Conservation (phyloP, 805 yeast genomes). For the Candida coquimbonensis region DNA sequence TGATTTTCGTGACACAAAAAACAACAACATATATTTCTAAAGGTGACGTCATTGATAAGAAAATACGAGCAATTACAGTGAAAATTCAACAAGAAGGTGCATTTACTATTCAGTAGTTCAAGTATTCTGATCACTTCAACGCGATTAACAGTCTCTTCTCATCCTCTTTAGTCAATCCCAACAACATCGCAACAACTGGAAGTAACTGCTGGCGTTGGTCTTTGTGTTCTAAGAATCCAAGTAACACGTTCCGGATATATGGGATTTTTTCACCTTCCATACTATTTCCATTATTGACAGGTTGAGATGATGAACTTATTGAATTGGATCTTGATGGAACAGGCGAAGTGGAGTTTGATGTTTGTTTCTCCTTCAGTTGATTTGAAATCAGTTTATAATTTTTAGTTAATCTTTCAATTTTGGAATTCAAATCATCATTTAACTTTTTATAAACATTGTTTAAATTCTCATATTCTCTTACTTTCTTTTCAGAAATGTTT, state of each 20-base stretch:
- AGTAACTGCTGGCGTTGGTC: slow-evolving; percentile 84
- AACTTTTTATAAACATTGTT: slow-evolving; percentile 48
- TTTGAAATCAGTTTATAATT: slow-evolving; percentile 58
- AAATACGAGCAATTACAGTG: not conserved
- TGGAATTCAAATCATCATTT: slow-evolving; percentile 62
- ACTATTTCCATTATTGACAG: not conserved
- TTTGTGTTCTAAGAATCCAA: slow-evolving; percentile 85
- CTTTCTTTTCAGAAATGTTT: slow-evolving; percentile 40
- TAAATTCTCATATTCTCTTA: slow-evolving; percentile 48
- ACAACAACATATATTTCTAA: too few species aligned
- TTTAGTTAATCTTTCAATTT: slow-evolving; percentile 61
- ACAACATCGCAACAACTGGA: slow-evolving; percentile 76
- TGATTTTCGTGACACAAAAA: not conserved
- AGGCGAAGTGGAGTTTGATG: slow-evolving; percentile 21
- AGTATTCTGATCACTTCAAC: slow-evolving; percentile 3
- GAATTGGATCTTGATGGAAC: slow-evolving; percentile 32
- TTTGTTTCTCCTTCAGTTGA: slow-evolving; percentile 30
- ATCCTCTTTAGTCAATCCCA: slow-evolving; percentile 63
- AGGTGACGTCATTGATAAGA: not conserved
- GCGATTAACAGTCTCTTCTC: slow-evolving; percentile 56
- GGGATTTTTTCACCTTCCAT: slow-evolving; percentile 46
- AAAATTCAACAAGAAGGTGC: not conserved
- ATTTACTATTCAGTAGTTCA: not conserved
- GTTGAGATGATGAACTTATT: slow-evolving; percentile 21
- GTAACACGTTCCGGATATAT: slow-evolving; percentile 80